Evolutionary conservation across 129 eudicot species (phyloP), one percentile per base, ranked within the genome.

Genomic region (Heracleum sosnowskyi): DNA sequence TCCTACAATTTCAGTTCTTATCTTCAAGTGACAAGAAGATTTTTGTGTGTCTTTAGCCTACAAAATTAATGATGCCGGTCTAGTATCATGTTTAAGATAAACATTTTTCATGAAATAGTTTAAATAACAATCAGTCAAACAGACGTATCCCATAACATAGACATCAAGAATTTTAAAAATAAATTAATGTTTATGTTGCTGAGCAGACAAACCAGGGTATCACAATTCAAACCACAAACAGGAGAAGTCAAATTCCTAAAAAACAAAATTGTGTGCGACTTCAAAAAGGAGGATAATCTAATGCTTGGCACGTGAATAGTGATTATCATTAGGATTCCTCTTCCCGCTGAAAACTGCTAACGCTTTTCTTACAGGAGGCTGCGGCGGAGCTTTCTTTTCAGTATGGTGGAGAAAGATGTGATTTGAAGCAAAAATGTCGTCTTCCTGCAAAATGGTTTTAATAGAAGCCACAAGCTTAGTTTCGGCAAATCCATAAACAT

Each of bases 291-390:
- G 40, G 47, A 42, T 41, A 2, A 20, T 57, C 79, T 86, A 93
- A 76, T 89, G 90, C 89, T 80, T 93, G 17, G 91, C 71, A 22
- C 89, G 96, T 64, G 97, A 90, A 75, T 78, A 91, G 78, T 90
- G 96, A 80, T 89, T 93, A 85, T 93, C 98, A 72, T 93, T 93
- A 24, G 98, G 98, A 82, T 93, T 93, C 81, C 97, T 93, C 90
- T 64, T 91, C 28, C 91, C 91, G 63, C 97, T 85, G 71, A 91
- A 93, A 74, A 93, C 96, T 29, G 97, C 90, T 1, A 93, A 33
- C 10, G 97, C 93, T 87, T 88, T 88, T 84, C 96, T 86, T 68
- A 91, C 93, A 2, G 98, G 98, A 76, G 98, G 97, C 85, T 83
- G 91, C 81, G 80, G 82, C 42, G 97, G 96, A 73, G 91, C 92